These are phyloP conservation scores for Trametes maxima DNA, from an alignment of 768 basidiomycete genomes.

Conservation along the genomic window DNA sequence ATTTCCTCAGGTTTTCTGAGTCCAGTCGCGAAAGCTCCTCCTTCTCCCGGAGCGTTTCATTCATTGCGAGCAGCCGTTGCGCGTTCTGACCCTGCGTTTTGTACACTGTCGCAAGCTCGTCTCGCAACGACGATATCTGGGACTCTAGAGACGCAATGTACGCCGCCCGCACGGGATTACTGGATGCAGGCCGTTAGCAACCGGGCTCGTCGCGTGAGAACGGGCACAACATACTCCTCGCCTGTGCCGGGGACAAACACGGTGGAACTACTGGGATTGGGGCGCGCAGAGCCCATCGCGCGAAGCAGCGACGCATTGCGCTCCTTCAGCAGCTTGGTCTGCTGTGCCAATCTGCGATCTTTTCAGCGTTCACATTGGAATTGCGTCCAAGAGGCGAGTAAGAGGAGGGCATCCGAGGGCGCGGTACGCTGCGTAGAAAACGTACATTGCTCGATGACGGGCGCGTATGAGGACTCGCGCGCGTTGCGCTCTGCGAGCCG, in stretches of 20 bases:
- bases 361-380: constrained; percentile 34
- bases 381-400: constrained; percentile 13
- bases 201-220: neutral
- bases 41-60: constrained; percentile 91
- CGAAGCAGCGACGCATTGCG: constrained; percentile 87
- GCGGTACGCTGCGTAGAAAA: constrained; percentile 22
- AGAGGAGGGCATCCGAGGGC: neutral
- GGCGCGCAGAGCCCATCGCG: constrained; percentile 74
- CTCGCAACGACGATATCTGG: constrained; percentile 88
- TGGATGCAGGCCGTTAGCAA: constrained; percentile 33
- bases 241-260: constrained; percentile 59
- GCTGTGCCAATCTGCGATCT: constrained; percentile 93
- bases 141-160: constrained; percentile 92
- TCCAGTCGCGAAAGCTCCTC: constrained; percentile 86
- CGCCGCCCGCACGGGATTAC: constrained; percentile 84
- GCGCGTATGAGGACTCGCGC: constrained; percentile 76
- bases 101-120: constrained; percentile 93
- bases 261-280: constrained; percentile 62
- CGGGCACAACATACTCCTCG: constrained; percentile 68
- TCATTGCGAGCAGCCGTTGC: constrained; percentile 89
- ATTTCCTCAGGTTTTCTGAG: constrained; percentile 75
- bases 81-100: constrained; percentile 96
- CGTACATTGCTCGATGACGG: constrained; percentile 92
- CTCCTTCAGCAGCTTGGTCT: constrained; percentile 89
- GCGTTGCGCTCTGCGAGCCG: constrained; percentile 84